These are phyloP conservation scores for Fraxinus ornus DNA, from an alignment of 305 asterid species.

Conservation along the genomic window DNA sequence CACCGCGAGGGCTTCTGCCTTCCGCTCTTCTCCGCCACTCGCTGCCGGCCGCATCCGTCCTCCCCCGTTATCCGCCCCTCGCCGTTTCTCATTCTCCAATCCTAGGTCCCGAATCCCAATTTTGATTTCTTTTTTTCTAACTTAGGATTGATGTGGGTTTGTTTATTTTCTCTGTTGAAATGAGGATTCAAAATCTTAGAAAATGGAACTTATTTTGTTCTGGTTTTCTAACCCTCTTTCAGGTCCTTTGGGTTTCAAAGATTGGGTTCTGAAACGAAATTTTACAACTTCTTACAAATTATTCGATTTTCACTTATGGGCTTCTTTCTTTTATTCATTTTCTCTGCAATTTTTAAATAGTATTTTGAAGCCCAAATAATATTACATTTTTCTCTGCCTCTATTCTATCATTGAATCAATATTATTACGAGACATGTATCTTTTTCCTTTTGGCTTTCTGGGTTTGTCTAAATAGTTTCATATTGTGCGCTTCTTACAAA, in stretches of 20 bases:
- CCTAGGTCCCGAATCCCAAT: constrained; percentile 53
- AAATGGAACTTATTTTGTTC: background rate
- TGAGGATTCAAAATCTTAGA: background rate
- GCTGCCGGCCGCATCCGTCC: constrained; percentile 45
- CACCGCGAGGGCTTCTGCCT: constrained; percentile 65
- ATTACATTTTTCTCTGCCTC: background rate
- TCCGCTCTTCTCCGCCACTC: constrained; percentile 61
- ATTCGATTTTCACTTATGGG: background rate
- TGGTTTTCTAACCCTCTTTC: background rate
- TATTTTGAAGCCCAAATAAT: background rate
- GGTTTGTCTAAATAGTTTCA: background rate
- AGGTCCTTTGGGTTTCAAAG: background rate
- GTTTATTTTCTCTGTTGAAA: background rate
- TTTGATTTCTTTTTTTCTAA: background rate
- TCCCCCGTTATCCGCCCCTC: constrained; percentile 55
- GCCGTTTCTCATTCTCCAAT: constrained; percentile 67
- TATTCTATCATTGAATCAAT: background rate
- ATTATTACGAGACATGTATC: background rate
- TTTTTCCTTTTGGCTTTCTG: background rate
- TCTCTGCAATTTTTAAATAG: background rate
- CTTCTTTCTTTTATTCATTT: background rate
- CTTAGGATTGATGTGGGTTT: background rate
- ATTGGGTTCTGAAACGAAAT: background rate
- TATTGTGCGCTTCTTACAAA: background rate
- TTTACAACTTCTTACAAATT: background rate